phyloP scores from a whole-genome alignment of 768 basidiomycete genomes.

The Podaxis sp. region DNA sequence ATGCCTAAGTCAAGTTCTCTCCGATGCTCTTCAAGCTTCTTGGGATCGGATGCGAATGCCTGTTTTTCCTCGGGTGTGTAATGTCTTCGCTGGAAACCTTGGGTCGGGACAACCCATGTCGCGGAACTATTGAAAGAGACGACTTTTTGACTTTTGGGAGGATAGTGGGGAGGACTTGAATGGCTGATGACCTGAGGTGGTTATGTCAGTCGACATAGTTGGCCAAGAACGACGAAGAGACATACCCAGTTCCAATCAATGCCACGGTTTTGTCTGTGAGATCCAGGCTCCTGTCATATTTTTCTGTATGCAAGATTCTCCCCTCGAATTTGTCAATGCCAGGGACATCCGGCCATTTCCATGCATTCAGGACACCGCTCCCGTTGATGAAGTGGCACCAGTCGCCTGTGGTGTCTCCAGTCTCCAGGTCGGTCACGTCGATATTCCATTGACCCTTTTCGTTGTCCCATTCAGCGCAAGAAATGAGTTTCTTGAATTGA shows the following conservation, averaged over 20 bases:
- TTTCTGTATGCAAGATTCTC: constrained; percentile 24
- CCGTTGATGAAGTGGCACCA: constrained; percentile 24
- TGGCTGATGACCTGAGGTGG: constrained; percentile 20
- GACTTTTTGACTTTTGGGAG: constrained; percentile 26
- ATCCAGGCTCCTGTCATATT: too few species aligned
- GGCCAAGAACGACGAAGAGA: too few species aligned
- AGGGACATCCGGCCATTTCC: constrained; percentile 29
- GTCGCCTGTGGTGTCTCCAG: constrained; percentile 10
- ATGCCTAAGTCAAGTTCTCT: constrained; percentile 31
- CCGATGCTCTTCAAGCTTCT: constrained; percentile 33
- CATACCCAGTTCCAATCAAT: constrained; percentile 24
- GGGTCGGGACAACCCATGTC: constrained; percentile 23
- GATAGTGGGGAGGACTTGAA: constrained; percentile 27
- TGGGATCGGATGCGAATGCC: constrained; percentile 29
- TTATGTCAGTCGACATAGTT: not conserved
- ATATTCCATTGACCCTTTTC: constrained; percentile 18
- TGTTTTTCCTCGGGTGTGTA: constrained; percentile 33
- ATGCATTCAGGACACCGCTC: constrained; percentile 24
- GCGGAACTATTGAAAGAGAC: constrained; percentile 25
- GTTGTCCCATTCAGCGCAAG: constrained; percentile 19
- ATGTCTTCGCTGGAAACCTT: constrained; percentile 19
- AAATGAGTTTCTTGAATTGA: constrained; percentile 16
- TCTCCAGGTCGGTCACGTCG: constrained; percentile 14
- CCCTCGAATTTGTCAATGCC: constrained; percentile 25
- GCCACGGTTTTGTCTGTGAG: too few species aligned